phyloP scores from a whole-genome alignment of 805 yeast species.

The Candida tammaniensis region DNA sequence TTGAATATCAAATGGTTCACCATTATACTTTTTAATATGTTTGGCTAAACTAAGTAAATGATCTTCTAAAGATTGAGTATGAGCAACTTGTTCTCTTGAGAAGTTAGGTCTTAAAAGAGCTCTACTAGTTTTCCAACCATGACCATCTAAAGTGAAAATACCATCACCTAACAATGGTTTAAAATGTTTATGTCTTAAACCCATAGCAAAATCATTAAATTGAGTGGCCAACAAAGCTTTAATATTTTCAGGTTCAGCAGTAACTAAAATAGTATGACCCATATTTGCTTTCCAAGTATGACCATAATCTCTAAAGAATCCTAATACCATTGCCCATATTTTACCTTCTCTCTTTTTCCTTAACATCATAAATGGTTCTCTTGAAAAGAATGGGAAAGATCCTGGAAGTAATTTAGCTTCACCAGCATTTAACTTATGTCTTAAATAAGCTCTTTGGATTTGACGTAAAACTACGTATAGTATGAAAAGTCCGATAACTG shows the following conservation, averaged over 20 bases:
- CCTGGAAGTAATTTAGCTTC: slow-evolving; percentile 13
- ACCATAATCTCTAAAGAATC: slow-evolving; percentile 13
- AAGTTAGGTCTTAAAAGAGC: slow-evolving; percentile 35
- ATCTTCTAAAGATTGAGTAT: slow-evolving; percentile 25
- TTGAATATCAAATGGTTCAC: slow-evolving; percentile 27
- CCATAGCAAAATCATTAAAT: slow-evolving; percentile 30
- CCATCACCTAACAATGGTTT: slow-evolving; percentile 33
- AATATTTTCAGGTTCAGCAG: slow-evolving; percentile 31
- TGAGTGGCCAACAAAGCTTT: slow-evolving; percentile 35
- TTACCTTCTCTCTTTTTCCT: slow-evolving; percentile 11
- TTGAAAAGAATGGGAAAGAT: slow-evolving; percentile 15
- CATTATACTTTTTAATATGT: slow-evolving; percentile 21
- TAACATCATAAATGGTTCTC: slow-evolving; percentile 11
- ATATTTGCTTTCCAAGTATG: slow-evolving; percentile 16
- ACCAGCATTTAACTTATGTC: slow-evolving; percentile 10
- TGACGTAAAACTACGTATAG: slow-evolving; percentile 2
- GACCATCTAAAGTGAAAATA: slow-evolving; percentile 33
- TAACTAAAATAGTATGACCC: slow-evolving; percentile 21
- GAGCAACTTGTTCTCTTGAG: slow-evolving; percentile 32
- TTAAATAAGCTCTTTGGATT: slow-evolving; percentile 8
- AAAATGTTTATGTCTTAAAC: slow-evolving; percentile 27
- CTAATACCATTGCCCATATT: slow-evolving; percentile 11
- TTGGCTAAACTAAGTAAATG: slow-evolving; percentile 23
- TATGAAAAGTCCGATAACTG: slow-evolving; percentile 1
- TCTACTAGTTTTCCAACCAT: slow-evolving; percentile 35